These are phyloP conservation scores for Pichia sp. DNA, from an alignment of 1,139 yeast species.

Conservation along the genomic window DNA sequence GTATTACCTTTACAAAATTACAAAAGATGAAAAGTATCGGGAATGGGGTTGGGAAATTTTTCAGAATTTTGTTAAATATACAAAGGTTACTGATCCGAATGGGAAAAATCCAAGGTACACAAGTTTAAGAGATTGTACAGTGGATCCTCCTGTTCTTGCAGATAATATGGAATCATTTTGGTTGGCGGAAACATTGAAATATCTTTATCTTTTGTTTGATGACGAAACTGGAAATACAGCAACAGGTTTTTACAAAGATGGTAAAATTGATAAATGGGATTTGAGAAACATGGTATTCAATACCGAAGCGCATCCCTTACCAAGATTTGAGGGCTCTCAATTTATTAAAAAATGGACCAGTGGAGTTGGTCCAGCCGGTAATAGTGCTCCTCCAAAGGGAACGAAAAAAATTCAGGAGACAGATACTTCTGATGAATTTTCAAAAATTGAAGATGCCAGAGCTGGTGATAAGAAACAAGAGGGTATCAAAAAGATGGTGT, in stretches of 20 bases:
- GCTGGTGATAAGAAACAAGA: constrained; percentile 4
- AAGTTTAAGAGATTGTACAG: constrained; percentile 58
- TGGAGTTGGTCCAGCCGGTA: constrained; percentile 10
- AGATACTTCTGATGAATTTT: neutral
- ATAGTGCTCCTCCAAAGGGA: constrained; percentile 9
- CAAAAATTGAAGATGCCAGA: neutral
- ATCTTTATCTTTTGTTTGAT: constrained; percentile 72
- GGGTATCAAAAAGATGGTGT: constrained; percentile 6
- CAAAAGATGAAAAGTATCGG: constrained; percentile 76
- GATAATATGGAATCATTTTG: constrained; percentile 92
- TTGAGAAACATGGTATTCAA: constrained; percentile 57
- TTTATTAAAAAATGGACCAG: constrained; percentile 61
- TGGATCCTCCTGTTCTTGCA: constrained; percentile 41
- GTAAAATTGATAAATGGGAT: constrained; percentile 37
- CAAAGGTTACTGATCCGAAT: constrained; percentile 40
- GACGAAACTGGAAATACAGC: constrained; percentile 38
- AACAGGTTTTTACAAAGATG: constrained; percentile 7
- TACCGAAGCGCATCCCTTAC: constrained; percentile 92
- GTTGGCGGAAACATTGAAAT: constrained; percentile 90
- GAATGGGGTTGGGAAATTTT: constrained; percentile 90
- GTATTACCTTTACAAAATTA: constrained; percentile 71
- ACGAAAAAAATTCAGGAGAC: neutral
- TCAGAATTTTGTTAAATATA: constrained; percentile 55
- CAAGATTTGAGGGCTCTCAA: constrained; percentile 49
- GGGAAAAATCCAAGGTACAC: constrained; percentile 54